Conservation (phyloP, 192 early-diverging fungal species). For the Coemansia sp. region DNA sequence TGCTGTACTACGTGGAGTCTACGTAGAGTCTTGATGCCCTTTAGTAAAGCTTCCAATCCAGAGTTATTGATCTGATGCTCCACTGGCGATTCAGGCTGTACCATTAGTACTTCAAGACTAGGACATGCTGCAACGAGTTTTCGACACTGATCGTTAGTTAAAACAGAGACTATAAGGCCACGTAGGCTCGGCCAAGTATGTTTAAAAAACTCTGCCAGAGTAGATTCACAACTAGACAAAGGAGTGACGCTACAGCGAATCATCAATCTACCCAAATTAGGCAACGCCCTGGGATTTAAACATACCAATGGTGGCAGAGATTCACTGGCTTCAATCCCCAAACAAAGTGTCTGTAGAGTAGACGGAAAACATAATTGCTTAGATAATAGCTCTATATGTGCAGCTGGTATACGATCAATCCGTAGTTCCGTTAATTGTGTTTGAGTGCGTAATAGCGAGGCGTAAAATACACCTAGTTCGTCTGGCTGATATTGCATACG, state of each 20-base stretch:
- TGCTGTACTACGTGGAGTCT: conserved; percentile 48
- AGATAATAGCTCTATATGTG: conserved; percentile 37
- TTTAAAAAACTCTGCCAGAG: conserved; percentile 40
- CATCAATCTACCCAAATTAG: conserved; percentile 43
- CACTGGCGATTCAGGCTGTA: conserved; percentile 47
- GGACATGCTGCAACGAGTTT: conserved; percentile 30
- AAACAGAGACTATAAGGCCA: conserved; percentile 42
- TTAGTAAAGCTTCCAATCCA: conserved; percentile 40
- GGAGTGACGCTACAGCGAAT: conserved; percentile 46
- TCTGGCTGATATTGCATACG: conserved; percentile 52
- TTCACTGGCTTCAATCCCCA: conserved; percentile 47
- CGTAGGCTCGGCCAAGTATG: conserved; percentile 47
- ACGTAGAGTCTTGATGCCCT: conserved; percentile 30
- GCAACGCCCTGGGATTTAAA: conserved; percentile 42
- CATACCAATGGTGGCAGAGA: conserved; percentile 38
- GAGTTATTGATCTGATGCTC: conserved; percentile 52
- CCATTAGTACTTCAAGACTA: conserved; percentile 44
- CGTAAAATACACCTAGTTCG: conserved; percentile 51
- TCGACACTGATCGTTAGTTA: conserved; percentile 46
- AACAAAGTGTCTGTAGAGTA: conserved; percentile 44
- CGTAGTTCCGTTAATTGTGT: conserved; percentile 43
- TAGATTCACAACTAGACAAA: conserved; percentile 36
- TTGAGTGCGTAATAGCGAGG: conserved; percentile 46
- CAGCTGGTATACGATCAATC: conserved; percentile 41
- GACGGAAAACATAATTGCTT: conserved; percentile 49